Conservation (phyloP, 305 asterid species). For the Solanum hybrid region DNA sequence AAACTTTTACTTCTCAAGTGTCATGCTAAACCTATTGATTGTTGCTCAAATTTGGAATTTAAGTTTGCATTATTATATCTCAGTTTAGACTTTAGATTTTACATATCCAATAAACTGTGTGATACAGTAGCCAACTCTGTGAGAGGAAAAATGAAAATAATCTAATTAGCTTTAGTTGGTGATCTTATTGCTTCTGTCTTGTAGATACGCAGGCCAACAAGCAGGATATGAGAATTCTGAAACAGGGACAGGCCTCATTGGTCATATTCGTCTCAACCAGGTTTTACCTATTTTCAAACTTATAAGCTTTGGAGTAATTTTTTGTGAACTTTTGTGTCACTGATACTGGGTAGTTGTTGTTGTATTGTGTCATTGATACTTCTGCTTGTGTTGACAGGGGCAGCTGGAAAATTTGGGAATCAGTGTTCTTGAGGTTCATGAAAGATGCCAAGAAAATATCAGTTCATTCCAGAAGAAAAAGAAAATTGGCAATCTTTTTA, state of each 20-base stretch:
- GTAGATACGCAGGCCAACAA: conserved; percentile 56
- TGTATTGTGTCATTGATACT: not conserved
- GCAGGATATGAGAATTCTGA: conserved; percentile 32
- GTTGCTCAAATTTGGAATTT: not conserved
- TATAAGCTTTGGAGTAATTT: conserved; percentile 13
- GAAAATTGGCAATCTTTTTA: conserved; percentile 52
- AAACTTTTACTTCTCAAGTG: not conserved
- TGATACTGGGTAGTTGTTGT: not conserved
- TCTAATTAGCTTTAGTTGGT: not conserved
- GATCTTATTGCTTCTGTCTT: conserved; percentile 9
- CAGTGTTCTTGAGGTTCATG: conserved; percentile 43
- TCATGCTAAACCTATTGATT: not conserved
- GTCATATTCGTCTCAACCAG: conserved; percentile 87
- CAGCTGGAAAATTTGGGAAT: conserved; percentile 41
- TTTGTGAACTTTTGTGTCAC: not conserved
- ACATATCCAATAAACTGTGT: not conserved
- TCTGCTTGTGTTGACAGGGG: conserved; percentile 36
- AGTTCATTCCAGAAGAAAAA: conserved; percentile 52
- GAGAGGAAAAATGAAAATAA: not conserved
- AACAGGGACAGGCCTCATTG: conserved; percentile 60
- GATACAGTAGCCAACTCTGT: not conserved
- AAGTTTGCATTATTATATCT: not conserved
- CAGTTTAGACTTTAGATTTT: not conserved
- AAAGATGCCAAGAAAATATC: conserved; percentile 60
- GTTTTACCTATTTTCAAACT: conserved; percentile 26